These are phyloP conservation scores for Trichopus zeylanicus DNA, from an alignment of 116 monocot species.

Conservation along the genomic window DNA sequence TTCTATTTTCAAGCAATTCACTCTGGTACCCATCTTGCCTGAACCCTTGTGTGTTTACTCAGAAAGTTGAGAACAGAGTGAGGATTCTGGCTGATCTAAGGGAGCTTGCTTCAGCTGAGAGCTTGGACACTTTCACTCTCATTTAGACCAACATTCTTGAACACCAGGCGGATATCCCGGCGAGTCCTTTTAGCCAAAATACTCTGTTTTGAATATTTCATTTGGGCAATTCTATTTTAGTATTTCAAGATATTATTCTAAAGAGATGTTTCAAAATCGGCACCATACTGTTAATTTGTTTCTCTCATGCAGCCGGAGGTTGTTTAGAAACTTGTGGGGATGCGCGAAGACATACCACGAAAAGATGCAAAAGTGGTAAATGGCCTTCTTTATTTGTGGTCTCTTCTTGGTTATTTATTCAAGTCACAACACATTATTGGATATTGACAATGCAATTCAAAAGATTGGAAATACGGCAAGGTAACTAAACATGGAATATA, in stretches of 20 bases:
- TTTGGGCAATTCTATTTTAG: not conserved
- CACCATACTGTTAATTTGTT: not conserved
- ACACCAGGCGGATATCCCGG: conserved; percentile 96
- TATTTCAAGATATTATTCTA: not conserved
- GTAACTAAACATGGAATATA: not conserved
- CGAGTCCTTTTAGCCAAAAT: conserved; percentile 22
- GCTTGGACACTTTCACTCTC: conserved; percentile 87
- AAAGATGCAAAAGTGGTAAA: conserved; percentile 98
- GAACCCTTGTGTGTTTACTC: conserved; percentile 5
- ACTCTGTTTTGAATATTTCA: not conserved
- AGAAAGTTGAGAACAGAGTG: conserved; percentile 96
- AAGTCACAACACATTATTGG: not conserved
- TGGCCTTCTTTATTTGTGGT: not conserved
- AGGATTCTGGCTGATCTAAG: conserved; percentile 81
- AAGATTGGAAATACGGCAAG: not conserved
- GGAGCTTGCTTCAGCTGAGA: conserved; percentile 96
- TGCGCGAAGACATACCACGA: conserved; percentile 92
- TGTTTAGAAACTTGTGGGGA: conserved; percentile 89
- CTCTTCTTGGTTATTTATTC: not conserved
- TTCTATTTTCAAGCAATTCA: not conserved
- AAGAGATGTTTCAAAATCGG: not conserved
- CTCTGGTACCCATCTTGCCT: not conserved
- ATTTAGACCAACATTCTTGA: conserved; percentile 93
- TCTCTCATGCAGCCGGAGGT: conserved; percentile 81
- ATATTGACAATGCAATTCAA: too few relatives aligned